Conservation (phyloP, 2,329 filamentous ascomycete species). For the Seiridium cupressi region DNA sequence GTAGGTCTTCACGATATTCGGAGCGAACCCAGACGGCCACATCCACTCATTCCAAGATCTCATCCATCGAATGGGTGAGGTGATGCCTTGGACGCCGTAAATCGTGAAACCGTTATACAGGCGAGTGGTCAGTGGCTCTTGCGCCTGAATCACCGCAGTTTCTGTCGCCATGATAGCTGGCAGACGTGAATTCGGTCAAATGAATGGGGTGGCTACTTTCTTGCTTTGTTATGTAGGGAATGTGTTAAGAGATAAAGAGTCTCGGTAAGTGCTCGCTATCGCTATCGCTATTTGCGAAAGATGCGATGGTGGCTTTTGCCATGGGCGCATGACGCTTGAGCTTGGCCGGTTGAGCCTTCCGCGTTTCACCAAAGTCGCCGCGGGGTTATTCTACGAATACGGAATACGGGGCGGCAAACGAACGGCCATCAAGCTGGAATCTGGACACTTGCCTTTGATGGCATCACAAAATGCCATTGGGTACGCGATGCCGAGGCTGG, state of each 20-base stretch:
- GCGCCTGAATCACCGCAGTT: neutral
- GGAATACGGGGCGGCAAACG: neutral
- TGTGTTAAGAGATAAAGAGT: neutral
- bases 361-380: neutral
- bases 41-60: constrained; percentile 1
- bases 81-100: neutral
- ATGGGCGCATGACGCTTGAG: neutral
- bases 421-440: neutral
- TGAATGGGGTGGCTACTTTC: no score
- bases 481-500: no score
- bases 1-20: constrained; percentile 33
- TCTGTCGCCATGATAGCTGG: neutral
- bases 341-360: neutral
- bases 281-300: neutral
- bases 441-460: no score
- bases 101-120: constrained; percentile 2
- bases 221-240: neutral
- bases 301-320: neutral
- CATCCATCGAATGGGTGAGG: neutral
- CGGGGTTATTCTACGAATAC: constrained; percentile 1
- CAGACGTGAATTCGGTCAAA: neutral
- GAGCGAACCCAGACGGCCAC: constrained; percentile 12
- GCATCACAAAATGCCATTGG: no score
- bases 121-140: neutral
- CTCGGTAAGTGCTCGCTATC: no score